Evolutionary conservation across 345 rosid genomes (phyloP).

Genomic region (Turritis glabra): DNA sequence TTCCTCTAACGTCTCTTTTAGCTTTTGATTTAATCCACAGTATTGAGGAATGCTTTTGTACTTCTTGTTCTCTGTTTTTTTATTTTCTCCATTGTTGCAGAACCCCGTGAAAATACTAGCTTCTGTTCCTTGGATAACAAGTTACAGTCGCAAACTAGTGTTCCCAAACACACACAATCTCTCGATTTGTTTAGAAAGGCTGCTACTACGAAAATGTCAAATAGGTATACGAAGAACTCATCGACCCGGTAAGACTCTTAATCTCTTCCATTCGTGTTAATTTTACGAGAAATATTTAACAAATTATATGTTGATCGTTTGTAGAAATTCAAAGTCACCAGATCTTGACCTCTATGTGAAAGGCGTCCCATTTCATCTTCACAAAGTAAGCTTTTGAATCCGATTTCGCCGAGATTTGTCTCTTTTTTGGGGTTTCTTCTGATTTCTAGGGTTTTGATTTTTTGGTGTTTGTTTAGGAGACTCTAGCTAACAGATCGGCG

Average conservation of each 20-base stretch:
- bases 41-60: not conserved
- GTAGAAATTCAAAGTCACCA: conserved; percentile 49
- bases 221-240: not conserved
- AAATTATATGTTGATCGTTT: not conserved
- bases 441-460: not conserved
- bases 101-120: not conserved
- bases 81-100: conserved; percentile 1
- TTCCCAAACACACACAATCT: not conserved
- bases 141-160: not conserved
- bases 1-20: conserved; percentile 32
- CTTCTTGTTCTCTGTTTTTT: not conserved
- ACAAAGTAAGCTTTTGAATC: conserved; percentile 46
- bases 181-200: no score
- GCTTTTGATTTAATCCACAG: conserved; percentile 17
- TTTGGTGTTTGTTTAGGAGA: conserved; percentile 45
- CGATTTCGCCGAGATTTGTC: not conserved
- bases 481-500: conserved; percentile 63
- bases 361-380: conserved; percentile 45
- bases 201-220: conserved; percentile 19
- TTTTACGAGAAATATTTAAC: not conserved
- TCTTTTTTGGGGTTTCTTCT: conserved; percentile 5
- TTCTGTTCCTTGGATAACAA: conserved; percentile 11
- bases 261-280: not conserved
- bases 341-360: conserved; percentile 43
- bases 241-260: conserved; percentile 18